Base-by-base conservation (phyloP, 768 basidiomycete genomes). In the Termitomyces sp. region DNA sequence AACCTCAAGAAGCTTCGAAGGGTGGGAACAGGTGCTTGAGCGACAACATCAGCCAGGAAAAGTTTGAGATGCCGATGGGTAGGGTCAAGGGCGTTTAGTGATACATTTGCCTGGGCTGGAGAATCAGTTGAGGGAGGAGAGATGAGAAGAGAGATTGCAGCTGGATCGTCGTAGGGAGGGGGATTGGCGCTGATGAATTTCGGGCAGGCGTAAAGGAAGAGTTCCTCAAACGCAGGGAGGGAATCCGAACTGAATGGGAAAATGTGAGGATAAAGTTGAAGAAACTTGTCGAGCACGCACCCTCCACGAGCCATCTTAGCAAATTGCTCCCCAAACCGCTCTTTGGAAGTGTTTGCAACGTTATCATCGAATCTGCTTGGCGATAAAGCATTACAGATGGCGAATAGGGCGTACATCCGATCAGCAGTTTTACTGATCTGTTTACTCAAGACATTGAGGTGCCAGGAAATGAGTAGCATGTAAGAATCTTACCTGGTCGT, bases 371-470 rank as follows among this genome's bases (percentile, higher is more conserved):
- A 76, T 57, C 94, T 82, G 56, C 88, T 94, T 2, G 97, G 95
- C 3, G 94, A 94, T 9, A 98, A 81, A 1, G 92, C 89, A 63
- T 93, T 90, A 75, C 94, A 96, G 59, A 99, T 85, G 7, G 94
- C 92, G 61, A 98, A 91, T 32, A 99, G 73, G 5, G 94, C 94
- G 66, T 98, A 96, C 95, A 98, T 99, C 46, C 97, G 79, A 68
- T 99, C 97, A 3, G 93, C 95, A 18, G 91, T 95, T 79, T 98
- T 98, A 76, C 88, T 94, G 73, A 99, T 97, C 91, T 62, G 36
- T 32, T 53, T 10, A 37, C 22, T 93, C 37, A 5, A 26, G 46
- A 49, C 20, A 36, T 32, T 54, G n/a, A 57, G 53, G 46, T 43
- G 36, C 31, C 24, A 42, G 41, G 39, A 27, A 10, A 46, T 37